Evolutionary conservation across 208 protist genomes (phyloP), one percentile per base, ranked within the genome.

Genomic region (Acanthamoeba culbertsoni): DNA sequence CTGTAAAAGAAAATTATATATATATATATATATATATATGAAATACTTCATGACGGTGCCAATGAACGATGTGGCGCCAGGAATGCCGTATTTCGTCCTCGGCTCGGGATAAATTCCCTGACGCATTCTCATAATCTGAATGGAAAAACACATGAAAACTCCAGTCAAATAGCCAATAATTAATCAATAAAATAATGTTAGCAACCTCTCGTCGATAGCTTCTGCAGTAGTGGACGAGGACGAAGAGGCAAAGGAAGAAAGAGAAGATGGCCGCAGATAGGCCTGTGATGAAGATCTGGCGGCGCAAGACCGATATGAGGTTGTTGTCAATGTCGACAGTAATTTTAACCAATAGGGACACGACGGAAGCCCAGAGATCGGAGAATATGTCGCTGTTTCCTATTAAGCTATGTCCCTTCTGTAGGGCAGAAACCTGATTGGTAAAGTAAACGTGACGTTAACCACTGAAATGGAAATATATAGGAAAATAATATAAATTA

Each of bases 221-320:
- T 37, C 73, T 37, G 28, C 73, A 84, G 43, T 84, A 84, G 45
- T 84, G 73, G 43, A 35, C 43, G 42, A 84, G 73, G 45, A 84
- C 35, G 43, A 84, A n/a, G 43, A 84, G 12, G 43, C 73, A 55
- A 16, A 84, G 18, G 0, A 10, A 18, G 73, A 4, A 6, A 4
- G 73, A 84, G 5, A 84, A 3, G 10, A 84, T 2, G 7, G 73
- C 73, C 10, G 73, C 73, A n/a, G 43, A 0, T 23, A 84, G 10
- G 73, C 73, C 73, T 10, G 73, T 57, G 23, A 26, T 7, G 12
- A 84, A 84, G n/a, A 84, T n/a, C n/a, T 46, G 40, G 1, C 31
- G 20, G 73, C 73, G 73, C 40, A 84, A 14, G n/a, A 12, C 26
- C 5, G 26, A 14, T 37, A 84, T 55, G 43, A 84, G 7, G 23